Evolutionary conservation across 208 protist species (phyloP), one percentile per base, ranked within the genome.

Genomic region (Blastocrithidia nonstop): DNA sequence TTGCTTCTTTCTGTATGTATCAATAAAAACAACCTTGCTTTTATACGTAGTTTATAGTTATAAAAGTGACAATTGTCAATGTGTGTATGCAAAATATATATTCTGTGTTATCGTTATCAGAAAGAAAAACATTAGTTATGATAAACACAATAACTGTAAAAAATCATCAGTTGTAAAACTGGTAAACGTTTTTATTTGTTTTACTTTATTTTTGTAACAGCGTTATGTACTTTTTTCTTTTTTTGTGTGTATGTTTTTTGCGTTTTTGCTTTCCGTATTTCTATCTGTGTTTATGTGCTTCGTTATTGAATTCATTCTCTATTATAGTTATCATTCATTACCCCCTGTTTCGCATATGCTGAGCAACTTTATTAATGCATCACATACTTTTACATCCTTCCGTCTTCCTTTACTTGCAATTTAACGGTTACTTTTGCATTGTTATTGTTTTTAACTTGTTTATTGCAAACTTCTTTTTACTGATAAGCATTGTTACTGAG

Each of bases 161-260:
- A 16, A 35, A 35, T 35, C 13, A 35, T 35, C 13, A 35, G 13
- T 16, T 35, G 13, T 15, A 35, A n/a, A n/a, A 35, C 13, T 35
- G 13, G 29, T 16, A 13, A 16, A n/a, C n/a, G 13, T 35, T 35
- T n/a, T n/a, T n/a, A 35, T n/a, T n/a, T n/a, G 29, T 43, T 43
- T 9, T 25, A 45, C 2, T 22, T 7, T 13, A 29, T 41, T 8
- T 31, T 23, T 48, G 1, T 26, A 23, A 26, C 20, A 32, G 15
- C 27, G 46, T 52, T 38, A 23, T 36, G 46, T 37, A 29, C 19
- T 2, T 43, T 52, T 40, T 19, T 22, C n/a, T 26, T 56, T 32
- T 41, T 48, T 35, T 35, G 29, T 15, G 13, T 35, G 13, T 15
- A 16, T 7, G 6, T 29, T 47, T 11, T n/a, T 39, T n/a, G 3